Conservation (phyloP, 441 rosid species). For the Pelargonium fulgidum region DNA sequence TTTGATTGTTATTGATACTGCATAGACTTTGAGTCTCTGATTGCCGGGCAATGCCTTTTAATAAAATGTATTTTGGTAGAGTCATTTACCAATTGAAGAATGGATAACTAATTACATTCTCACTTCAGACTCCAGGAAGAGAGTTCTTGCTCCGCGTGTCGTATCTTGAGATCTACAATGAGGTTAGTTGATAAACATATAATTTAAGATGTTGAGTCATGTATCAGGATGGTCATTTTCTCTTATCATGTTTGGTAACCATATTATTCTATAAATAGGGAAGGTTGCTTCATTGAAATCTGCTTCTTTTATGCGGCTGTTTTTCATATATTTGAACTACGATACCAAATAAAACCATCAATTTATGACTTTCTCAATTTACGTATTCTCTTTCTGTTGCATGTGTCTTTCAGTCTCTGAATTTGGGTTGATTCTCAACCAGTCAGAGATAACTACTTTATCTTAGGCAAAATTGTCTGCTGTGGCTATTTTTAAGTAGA, state of each 20-base stretch:
- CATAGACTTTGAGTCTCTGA: too few relatives aligned
- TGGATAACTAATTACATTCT: slow-evolving; percentile 24
- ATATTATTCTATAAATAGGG: too few relatives aligned
- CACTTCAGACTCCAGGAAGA: slow-evolving; percentile 91
- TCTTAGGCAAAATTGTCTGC: slow-evolving; percentile 7
- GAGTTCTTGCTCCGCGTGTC: slow-evolving; percentile 97
- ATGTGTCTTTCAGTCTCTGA: not conserved
- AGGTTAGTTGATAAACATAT: slow-evolving; percentile 43
- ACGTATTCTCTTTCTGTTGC: not conserved
- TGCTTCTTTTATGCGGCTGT: not conserved
- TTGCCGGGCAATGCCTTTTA: too few relatives aligned
- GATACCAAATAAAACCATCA: not conserved
- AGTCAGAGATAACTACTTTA: not conserved
- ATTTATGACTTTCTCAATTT: not conserved
- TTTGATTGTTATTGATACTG: too few relatives aligned
- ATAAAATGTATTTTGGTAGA: not conserved
- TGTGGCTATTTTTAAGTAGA: not conserved
- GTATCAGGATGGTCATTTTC: not conserved
- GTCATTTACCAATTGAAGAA: slow-evolving; percentile 10
- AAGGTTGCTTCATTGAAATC: not conserved
- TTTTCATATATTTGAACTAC: not conserved
- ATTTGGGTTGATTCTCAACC: not conserved
- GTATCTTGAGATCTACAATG: slow-evolving; percentile 97
- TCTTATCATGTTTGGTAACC: too few relatives aligned
- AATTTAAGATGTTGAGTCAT: not conserved